phyloP scores from a whole-genome alignment of 2,329 filamentous ascomycete genomes.

The Clathrospora elynae region DNA sequence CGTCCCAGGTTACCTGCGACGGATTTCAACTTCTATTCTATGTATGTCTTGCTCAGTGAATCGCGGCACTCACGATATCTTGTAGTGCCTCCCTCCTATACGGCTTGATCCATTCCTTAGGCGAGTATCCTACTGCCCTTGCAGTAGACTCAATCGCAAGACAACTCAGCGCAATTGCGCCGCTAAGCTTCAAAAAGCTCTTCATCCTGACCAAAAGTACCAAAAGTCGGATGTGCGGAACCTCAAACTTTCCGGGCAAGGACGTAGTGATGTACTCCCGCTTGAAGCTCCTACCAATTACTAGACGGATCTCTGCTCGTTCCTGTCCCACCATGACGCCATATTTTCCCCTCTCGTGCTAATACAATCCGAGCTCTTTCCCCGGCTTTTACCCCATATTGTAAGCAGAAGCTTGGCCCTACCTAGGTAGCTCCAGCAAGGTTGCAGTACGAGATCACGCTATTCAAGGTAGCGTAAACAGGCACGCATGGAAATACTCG shows the following conservation, averaged over 20 bases:
- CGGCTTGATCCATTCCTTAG: constrained; percentile 56
- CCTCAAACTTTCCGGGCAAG: constrained; percentile 1
- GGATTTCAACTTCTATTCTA: neutral
- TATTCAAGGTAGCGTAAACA: constrained; percentile 11
- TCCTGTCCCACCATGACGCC: constrained; percentile 16
- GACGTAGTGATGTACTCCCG: neutral
- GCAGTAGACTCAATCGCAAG: constrained; percentile 55
- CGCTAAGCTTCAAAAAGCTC: constrained; percentile 20
- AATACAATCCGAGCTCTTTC: constrained; percentile 16
- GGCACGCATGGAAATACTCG: neutral
- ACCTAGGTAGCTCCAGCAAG: constrained; percentile 4
- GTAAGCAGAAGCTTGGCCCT: constrained; percentile 2
- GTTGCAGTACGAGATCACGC: constrained; percentile 1
- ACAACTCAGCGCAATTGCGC: constrained; percentile 40
- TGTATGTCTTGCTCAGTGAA: neutral
- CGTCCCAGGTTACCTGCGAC: constrained; percentile 68
- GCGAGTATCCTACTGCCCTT: constrained; percentile 56
- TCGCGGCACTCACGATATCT: constrained; percentile 56
- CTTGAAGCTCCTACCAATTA: neutral
- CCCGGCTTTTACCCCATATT: constrained; percentile 11
- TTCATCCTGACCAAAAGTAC: constrained; percentile 23
- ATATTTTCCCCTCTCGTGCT: constrained; percentile 12
- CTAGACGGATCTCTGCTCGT: constrained; percentile 7
- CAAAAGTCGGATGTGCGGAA: constrained; percentile 1
- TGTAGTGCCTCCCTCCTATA: constrained; percentile 60